A percentile compares a stretch with the other conserved stretches of the same genome.
Evolutionary conservation across 352 stramenopile species (phyloP).

Genomic region (Phytophthora capsici): DNA sequence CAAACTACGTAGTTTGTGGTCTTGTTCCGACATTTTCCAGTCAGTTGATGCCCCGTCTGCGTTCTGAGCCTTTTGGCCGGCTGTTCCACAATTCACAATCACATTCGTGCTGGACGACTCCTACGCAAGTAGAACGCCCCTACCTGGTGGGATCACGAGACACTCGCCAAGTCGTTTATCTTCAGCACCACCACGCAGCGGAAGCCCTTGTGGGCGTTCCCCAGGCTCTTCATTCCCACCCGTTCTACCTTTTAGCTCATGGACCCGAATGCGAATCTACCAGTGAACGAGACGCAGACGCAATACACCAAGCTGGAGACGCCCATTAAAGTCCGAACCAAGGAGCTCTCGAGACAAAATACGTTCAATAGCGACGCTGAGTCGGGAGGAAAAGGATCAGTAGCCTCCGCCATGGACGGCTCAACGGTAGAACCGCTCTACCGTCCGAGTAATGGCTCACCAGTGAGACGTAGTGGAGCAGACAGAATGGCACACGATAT

Average conservation of each 20-base stretch:
- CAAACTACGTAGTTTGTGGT: too few species aligned
- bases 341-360: conserved; percentile 33
- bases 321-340: conserved; percentile 34
- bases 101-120: not conserved
- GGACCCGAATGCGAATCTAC: conserved; percentile 8
- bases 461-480: conserved; percentile 11
- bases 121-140: not conserved
- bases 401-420: conserved; percentile 11
- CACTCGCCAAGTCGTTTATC: conserved; percentile 4
- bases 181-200: not conserved
- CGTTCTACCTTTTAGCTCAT: conserved; percentile 3
- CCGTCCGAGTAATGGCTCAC: not conserved
- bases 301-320: conserved; percentile 50
- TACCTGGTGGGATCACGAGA: not conserved
- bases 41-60: conserved; percentile 10
- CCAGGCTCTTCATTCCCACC: not conserved
- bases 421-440: conserved; percentile 4
- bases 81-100: conserved; percentile 8
- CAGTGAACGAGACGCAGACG: conserved; percentile 9
- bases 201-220: conserved; percentile 2
- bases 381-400: conserved; percentile 15
- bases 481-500: conserved; percentile 22
- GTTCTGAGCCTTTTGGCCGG: conserved; percentile 10
- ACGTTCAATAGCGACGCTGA: conserved; percentile 51
- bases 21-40: conserved; percentile 2